Evolutionary conservation across 305 asterid genomes (phyloP), one percentile per base, ranked within the genome.

Genomic region (Fraxinus latifolia): DNA sequence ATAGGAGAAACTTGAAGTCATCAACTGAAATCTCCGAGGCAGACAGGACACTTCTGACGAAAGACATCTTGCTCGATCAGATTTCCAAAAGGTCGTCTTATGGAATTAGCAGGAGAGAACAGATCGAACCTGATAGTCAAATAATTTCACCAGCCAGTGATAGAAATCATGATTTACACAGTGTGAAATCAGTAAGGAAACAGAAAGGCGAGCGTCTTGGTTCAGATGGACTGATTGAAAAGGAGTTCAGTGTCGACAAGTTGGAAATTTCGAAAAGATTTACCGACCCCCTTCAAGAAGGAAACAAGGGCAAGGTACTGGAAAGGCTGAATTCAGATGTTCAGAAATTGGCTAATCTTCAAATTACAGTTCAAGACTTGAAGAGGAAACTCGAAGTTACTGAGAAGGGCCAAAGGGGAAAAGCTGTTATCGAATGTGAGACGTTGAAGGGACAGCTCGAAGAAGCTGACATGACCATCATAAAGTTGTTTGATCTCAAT

Each of bases 21-120:
- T 80, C 86, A 37, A 88, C 96, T 23, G 98, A 92, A 86, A 90
- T 91, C 87, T 85, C 87, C 4, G 97, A 91, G 89, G 94, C 81
- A 36, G 98, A 93, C 39, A 88, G 77, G 29, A 83, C 89, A 72
- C 91, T 91, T 72, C 76, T 93, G 87, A 91, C 98, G 15, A 96
- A 96, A 87, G 99, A 96, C 82, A 96, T 96, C 3, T 86, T 95
- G 90, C 99, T 95, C 77, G 99, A 96, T 85, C 98, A 92, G 85
- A 74, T 88, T 75, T 93, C 98, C 2, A 96, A 93, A 74, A 87
- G 92, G 86, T 91, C 99, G 11, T 87, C 97, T 27, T 81, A 89
- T 77, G 87, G 89, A 81, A 86, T 83, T 89, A 89, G 91, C 89
- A 90, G 83, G 87, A 90, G 90, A 85, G 93, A 90, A 84, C 89